A percentile compares a stretch with the other conserved stretches of the same genome.
Conservation (phyloP, 768 basidiomycete species). For the Macrolepiota dolichaula region DNA sequence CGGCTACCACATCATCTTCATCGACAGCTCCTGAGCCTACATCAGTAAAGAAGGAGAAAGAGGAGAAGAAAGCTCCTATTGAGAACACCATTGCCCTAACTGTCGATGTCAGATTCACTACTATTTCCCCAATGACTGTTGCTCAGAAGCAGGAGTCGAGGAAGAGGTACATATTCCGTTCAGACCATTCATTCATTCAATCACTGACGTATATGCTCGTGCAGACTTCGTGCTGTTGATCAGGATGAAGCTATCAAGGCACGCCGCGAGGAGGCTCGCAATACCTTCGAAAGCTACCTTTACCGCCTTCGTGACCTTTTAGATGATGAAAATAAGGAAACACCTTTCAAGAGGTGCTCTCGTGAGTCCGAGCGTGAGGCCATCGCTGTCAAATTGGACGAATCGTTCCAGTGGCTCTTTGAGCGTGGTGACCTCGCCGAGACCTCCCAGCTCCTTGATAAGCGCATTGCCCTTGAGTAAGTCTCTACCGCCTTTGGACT, state of each 20-base stretch:
- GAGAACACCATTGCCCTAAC: constrained; percentile 69
- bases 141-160: constrained; percentile 74
- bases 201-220: not conserved
- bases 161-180: constrained; percentile 50
- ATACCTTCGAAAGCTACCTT: constrained; percentile 89
- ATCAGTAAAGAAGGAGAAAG: constrained; percentile 32
- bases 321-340: constrained; percentile 56
- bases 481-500: constrained; percentile 25
- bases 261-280: constrained; percentile 85
- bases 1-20: constrained; percentile 29
- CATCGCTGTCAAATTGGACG: constrained; percentile 67
- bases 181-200: not conserved
- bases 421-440: constrained; percentile 83
- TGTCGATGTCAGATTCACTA: constrained; percentile 58
- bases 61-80: constrained; percentile 34
- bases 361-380: constrained; percentile 63
- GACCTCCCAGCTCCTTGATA: constrained; percentile 68
- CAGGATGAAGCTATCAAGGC: constrained; percentile 71
- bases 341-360: constrained; percentile 86
- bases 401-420: constrained; percentile 78
- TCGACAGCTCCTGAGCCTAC: constrained; percentile 34
- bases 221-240: constrained; percentile 78
- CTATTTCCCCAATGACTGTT: constrained; percentile 71
- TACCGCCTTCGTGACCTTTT: constrained; percentile 87
- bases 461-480: constrained; percentile 81